Conservation (phyloP, 1,139 yeast genomes). For the Protomyces macrosporus region DNA sequence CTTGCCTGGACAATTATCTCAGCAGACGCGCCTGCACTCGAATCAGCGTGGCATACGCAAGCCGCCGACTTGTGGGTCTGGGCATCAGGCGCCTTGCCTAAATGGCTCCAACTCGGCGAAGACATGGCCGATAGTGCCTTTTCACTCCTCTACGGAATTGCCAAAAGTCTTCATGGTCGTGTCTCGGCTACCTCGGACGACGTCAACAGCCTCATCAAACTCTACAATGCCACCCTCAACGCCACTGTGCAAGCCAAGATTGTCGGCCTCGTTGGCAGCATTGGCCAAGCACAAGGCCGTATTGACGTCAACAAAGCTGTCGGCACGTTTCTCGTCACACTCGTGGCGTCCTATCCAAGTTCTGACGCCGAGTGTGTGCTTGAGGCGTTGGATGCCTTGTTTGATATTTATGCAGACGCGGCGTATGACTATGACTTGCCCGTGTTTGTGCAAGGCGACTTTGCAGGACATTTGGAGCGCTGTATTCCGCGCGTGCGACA, state of each 20-base stretch:
- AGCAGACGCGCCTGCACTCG: neutral
- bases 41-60: constrained; percentile 7
- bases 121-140: constrained; percentile 34
- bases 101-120: constrained; percentile 2
- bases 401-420: constrained; percentile 77
- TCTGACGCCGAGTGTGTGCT: constrained; percentile 44
- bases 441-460: constrained; percentile 58
- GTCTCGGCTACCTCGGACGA: constrained; percentile 40
- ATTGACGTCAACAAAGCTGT: constrained; percentile 46
- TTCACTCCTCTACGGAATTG: constrained; percentile 59
- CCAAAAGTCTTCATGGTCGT: constrained; percentile 36
- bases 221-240: constrained; percentile 26
- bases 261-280: constrained; percentile 51
- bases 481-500: constrained; percentile 50
- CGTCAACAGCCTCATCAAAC: constrained; percentile 27
- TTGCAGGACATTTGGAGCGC: constrained; percentile 45
- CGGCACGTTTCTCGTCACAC: constrained; percentile 47
- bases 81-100: neutral
- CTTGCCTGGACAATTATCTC: constrained; percentile 38
- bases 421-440: constrained; percentile 60
- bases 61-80: constrained; percentile 34
- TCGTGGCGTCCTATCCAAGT: constrained; percentile 35
- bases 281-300: constrained; percentile 51
- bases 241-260: constrained; percentile 35
- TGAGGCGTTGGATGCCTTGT: constrained; percentile 60